Percentiles rank a stretch among this genome's conserved stretches.
Evolutionary conservation across 2,329 filamentous ascomycete genomes (phyloP).

Genomic region (Juglanconis sp.): DNA sequence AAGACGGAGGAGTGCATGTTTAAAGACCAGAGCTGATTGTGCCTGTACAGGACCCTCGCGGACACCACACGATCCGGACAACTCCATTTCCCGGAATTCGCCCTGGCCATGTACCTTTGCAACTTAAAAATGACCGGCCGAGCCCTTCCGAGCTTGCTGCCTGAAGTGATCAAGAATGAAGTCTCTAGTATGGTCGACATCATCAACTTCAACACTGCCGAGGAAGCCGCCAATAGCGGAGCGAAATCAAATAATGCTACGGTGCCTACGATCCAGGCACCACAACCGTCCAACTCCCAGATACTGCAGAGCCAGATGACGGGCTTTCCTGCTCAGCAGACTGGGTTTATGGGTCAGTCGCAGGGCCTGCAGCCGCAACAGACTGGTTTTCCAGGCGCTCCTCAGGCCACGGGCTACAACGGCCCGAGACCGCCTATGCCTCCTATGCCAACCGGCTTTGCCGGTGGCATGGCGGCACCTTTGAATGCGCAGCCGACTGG

Average conservation of each 20-base stretch:
- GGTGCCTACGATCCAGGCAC: conserved; percentile 60
- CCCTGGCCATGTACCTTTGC: conserved; percentile 96
- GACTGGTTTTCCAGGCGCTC: conserved; percentile 66
- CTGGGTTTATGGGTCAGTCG: conserved; percentile 50
- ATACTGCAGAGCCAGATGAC: conserved; percentile 66
- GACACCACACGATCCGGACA: conserved; percentile 97
- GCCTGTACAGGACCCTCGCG: conserved; percentile 69
- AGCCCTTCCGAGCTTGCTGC: conserved; percentile 68
- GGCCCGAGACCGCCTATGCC: conserved; percentile 86
- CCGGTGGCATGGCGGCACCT: conserved; percentile 59
- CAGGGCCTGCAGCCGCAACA: conserved; percentile 63
- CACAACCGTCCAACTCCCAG: conserved; percentile 70
- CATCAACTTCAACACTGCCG: conserved; percentile 88
- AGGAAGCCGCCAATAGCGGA: conserved; percentile 56
- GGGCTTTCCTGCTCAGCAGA: conserved; percentile 58
- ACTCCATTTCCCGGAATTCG: conserved; percentile 95
- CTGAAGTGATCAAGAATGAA: conserved; percentile 88
- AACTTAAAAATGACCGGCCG: conserved; percentile 90
- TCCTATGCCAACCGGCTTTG: conserved; percentile 64
- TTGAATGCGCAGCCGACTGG: conserved; percentile 94
- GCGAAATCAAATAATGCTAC: conserved; percentile 48
- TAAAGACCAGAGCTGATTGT: not conserved
- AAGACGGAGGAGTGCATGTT: not conserved
- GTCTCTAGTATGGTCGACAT: conserved; percentile 99
- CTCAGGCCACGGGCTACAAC: conserved; percentile 74